Percentiles rank a stretch among this genome's conserved stretches.
Conservation (phyloP, 306 rosid species). For the Cicer bijugum region DNA sequence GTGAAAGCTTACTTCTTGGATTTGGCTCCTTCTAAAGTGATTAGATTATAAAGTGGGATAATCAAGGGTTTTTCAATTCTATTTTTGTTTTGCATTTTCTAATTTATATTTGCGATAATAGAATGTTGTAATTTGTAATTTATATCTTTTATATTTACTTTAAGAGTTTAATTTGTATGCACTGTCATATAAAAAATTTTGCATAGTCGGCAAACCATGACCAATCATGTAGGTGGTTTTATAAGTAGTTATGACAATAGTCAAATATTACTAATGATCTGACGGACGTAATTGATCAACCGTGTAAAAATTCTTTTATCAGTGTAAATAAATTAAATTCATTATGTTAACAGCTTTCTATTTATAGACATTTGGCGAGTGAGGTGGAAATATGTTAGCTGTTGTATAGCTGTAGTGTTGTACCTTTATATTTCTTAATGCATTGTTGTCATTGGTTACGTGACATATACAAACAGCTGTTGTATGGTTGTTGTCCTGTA, state of each 20-base stretch:
- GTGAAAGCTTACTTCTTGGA: conserved; percentile 3
- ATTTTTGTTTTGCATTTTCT: background rate
- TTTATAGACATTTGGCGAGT: conserved; percentile 11
- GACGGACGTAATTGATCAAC: too few species aligned
- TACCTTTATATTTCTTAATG: background rate
- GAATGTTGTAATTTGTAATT: conserved; percentile 3
- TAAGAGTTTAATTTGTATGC: background rate
- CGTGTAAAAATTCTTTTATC: too few species aligned
- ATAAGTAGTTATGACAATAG: too few species aligned
- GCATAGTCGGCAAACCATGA: too few species aligned
- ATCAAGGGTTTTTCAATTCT: conserved; percentile 16
- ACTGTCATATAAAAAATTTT: too few species aligned
- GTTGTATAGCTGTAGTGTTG: background rate
- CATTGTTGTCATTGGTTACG: background rate
- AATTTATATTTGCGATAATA: conserved; percentile 14
- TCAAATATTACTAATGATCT: too few species aligned
- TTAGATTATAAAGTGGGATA: background rate
- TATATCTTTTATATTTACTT: background rate
- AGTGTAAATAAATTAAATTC: too few species aligned
- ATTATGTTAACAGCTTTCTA: conserved; percentile 19
- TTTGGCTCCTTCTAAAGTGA: background rate
- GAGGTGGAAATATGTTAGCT: conserved; percentile 1
- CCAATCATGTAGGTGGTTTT: too few species aligned
- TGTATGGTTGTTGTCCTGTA: background rate
- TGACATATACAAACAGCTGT: background rate